phyloP scores from a whole-genome alignment of 148 eudicot species.

The Beta vulgaris region DNA sequence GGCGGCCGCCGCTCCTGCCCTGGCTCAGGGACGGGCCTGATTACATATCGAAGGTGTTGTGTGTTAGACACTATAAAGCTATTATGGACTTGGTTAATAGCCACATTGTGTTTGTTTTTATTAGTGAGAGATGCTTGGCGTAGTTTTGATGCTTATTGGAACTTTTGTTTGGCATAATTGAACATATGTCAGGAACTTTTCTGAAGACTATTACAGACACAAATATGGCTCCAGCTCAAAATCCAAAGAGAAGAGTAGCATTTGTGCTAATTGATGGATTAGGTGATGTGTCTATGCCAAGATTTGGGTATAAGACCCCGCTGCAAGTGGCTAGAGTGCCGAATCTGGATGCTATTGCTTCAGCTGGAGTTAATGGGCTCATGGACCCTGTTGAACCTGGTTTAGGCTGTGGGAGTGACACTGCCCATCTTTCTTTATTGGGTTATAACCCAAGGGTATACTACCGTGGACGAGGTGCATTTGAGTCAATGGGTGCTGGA shows the following conservation, averaged over 20 bases:
- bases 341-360: slow-evolving; percentile 81
- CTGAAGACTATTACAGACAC: background rate
- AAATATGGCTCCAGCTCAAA: slow-evolving; percentile 53
- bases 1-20: no score
- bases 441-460: slow-evolving; percentile 95
- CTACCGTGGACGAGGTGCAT: slow-evolving; percentile 97
- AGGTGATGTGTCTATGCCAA: slow-evolving; percentile 91
- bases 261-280: slow-evolving; percentile 85
- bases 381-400: slow-evolving; percentile 99
- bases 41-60: background rate
- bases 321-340: slow-evolving; percentile 65
- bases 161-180: background rate
- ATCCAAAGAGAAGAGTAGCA: slow-evolving; percentile 75
- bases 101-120: background rate
- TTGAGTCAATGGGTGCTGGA: slow-evolving; percentile 99
- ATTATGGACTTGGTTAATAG: background rate
- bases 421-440: slow-evolving; percentile 91
- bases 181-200: background rate
- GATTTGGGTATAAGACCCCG: slow-evolving; percentile 73
- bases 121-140: background rate
- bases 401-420: slow-evolving; percentile 95
- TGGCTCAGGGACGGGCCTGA: background rate
- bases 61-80: background rate
- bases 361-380: slow-evolving; percentile 92
- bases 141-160: background rate